Percentiles rank a stretch among this genome's conserved stretches.
These are phyloP conservation scores for Colletotrichum caudatum DNA, from an alignment of 2,329 filamentous ascomycete genomes.

Conservation along the genomic window DNA sequence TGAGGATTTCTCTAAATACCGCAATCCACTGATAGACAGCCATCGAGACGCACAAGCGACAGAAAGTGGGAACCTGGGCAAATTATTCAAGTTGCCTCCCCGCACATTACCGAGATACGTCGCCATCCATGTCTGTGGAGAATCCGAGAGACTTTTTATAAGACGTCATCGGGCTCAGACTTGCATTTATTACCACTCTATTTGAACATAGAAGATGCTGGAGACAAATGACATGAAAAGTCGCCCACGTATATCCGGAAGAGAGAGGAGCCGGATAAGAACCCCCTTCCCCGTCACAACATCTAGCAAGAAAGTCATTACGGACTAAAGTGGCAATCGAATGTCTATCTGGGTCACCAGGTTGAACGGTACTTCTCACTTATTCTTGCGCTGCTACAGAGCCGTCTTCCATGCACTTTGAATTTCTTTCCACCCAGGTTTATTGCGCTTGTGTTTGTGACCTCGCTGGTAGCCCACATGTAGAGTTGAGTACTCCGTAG, in stretches of 20 bases:
- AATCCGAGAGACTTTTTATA: not conserved
- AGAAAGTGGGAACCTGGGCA: not conserved
- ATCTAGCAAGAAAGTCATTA: not conserved
- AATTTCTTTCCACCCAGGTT: too few relatives aligned
- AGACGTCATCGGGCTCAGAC: not conserved
- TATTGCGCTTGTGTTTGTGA: too few relatives aligned
- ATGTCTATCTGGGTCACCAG: not conserved
- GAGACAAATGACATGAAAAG: not conserved
- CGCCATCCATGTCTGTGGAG: not conserved
- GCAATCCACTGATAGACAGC: not conserved
- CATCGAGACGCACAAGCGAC: not conserved
- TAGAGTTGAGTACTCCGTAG: too few relatives aligned
- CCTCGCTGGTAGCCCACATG: too few relatives aligned
- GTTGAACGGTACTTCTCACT: not conserved
- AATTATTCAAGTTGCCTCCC: not conserved
- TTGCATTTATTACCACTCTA: not conserved
- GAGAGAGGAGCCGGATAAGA: too few relatives aligned
- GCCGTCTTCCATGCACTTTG: too few relatives aligned
- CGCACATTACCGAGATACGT: not conserved
- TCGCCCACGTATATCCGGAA: too few relatives aligned
- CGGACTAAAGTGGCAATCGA: not conserved
- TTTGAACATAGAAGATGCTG: not conserved
- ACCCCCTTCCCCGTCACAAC: too few relatives aligned
- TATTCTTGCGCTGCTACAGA: not conserved
- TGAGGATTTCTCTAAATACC: not conserved